A percentile compares a stretch with the other conserved stretches of the same genome.
Conservation (phyloP, 371 early-diverging fungal species). For the Mortierella polycephala region DNA sequence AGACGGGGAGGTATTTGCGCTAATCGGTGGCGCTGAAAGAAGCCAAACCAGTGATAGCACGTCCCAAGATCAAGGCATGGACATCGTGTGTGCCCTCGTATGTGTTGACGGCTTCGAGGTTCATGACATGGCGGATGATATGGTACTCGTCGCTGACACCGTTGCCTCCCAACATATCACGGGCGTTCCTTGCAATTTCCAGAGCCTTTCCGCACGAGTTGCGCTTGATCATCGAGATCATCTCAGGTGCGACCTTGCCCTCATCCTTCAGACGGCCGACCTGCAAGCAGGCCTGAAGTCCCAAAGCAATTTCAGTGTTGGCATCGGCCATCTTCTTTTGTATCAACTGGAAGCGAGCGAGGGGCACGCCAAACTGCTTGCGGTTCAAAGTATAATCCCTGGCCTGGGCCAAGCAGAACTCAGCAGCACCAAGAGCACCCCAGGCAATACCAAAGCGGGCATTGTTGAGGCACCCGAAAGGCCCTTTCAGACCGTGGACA, state of each 20-base stretch:
- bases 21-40: slow-evolving; percentile 71
- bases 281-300: slow-evolving; percentile 90
- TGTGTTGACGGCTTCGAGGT: slow-evolving; percentile 96
- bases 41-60: slow-evolving; percentile 94
- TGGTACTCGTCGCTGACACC: slow-evolving; percentile 98
- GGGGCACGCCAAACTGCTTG: slow-evolving; percentile 93
- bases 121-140: slow-evolving; percentile 95
- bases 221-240: slow-evolving; percentile 97
- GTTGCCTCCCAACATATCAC: slow-evolving; percentile 94
- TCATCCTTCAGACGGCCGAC: slow-evolving; percentile 96
- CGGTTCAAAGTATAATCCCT: slow-evolving; percentile 92
- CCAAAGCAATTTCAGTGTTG: slow-evolving; percentile 93
- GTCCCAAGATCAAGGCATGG: slow-evolving; percentile 94
- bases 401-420: slow-evolving; percentile 90
- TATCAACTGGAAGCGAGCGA: slow-evolving; percentile 96
- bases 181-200: slow-evolving; percentile 89
- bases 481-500: slow-evolving; percentile 94
- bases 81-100: slow-evolving; percentile 97
- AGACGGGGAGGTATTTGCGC: background rate
- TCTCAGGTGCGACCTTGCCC: slow-evolving; percentile 89
- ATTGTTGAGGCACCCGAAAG: slow-evolving; percentile 98
- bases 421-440: slow-evolving; percentile 98
- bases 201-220: slow-evolving; percentile 97
- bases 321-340: slow-evolving; percentile 98
- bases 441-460: slow-evolving; percentile 98